Conservation (phyloP, 495 filamentous ascomycete species). For the Sabuloglossum arenarium region DNA sequence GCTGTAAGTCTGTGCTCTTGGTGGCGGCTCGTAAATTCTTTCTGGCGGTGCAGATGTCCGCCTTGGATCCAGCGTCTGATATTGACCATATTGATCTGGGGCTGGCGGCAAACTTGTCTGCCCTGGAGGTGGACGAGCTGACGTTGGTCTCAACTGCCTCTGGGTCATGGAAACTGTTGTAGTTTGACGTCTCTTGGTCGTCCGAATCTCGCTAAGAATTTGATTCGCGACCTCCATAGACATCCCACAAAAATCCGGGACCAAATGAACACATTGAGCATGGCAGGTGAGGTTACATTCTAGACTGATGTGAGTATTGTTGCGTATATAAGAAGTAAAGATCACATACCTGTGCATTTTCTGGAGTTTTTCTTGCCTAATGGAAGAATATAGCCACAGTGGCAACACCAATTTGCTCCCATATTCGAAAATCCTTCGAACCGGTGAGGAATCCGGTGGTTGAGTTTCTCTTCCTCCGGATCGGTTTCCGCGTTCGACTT, state of each 20-base stretch:
- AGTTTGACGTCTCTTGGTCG: constrained; percentile 30
- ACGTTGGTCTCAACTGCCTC: constrained; percentile 40
- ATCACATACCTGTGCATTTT: constrained; percentile 58
- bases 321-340: not conserved
- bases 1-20: constrained; percentile 19
- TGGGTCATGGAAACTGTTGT: constrained; percentile 34
- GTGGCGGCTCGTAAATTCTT: constrained; percentile 17
- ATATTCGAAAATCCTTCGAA: constrained; percentile 90
- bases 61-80: constrained; percentile 24
- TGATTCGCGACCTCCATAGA: constrained; percentile 93
- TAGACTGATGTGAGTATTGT: constrained; percentile 13
- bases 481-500: constrained; percentile 97
- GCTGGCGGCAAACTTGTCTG: constrained; percentile 15
- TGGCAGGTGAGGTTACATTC: constrained; percentile 90
- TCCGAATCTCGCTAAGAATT: constrained; percentile 52
- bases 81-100: constrained; percentile 21
- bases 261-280: constrained; percentile 77
- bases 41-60: constrained; percentile 26
- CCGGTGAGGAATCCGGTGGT: constrained; percentile 94
- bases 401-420: constrained; percentile 97
- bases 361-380: constrained; percentile 86
- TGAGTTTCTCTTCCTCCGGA: constrained; percentile 97
- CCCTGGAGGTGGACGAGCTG: constrained; percentile 18
- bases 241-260: constrained; percentile 99
- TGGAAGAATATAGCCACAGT: constrained; percentile 95